phyloP scores from a whole-genome alignment of 106 monocot genomes.

The Posidonia australis region DNA sequence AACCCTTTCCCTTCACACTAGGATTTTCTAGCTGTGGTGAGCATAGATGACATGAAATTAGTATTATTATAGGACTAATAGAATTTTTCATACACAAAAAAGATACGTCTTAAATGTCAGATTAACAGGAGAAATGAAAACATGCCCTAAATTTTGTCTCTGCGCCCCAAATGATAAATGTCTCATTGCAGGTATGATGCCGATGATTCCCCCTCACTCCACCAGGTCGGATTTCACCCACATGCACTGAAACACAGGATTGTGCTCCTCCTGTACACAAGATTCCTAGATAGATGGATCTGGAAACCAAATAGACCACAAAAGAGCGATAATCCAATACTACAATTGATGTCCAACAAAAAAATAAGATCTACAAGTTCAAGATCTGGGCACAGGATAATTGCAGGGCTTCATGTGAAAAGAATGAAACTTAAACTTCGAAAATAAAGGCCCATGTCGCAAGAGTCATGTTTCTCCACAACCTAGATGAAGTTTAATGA shows the following conservation, averaged over 20 bases:
- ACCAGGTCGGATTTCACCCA: constrained; percentile 57
- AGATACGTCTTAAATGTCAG: background rate
- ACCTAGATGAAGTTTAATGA: no score
- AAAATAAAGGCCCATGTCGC: no score
- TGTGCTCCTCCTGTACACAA: constrained; percentile 39
- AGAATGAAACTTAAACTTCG: no score
- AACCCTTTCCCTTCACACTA: constrained; percentile 29
- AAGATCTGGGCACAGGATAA: no score
- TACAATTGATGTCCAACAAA: no score
- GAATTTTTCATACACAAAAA: no score
- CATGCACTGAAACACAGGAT: constrained; percentile 50
- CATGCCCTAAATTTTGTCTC: constrained; percentile 51
- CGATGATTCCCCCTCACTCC: constrained; percentile 63
- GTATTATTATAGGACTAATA: no score
- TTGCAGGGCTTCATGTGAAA: no score
- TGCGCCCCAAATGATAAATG: constrained; percentile 64
- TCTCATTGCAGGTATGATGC: constrained; percentile 60
- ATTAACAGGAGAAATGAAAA: background rate
- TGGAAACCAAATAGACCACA: background rate
- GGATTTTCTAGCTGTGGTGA: constrained; percentile 47
- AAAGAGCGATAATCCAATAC: background rate
- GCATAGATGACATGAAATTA: background rate
- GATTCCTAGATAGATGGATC: constrained; percentile 1
- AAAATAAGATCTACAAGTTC: no score
- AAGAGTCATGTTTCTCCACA: no score